A percentile compares a stretch with the other conserved stretches of the same genome.
Evolutionary conservation across 805 yeast species (phyloP).

Genomic region (Ogataea sp.): DNA sequence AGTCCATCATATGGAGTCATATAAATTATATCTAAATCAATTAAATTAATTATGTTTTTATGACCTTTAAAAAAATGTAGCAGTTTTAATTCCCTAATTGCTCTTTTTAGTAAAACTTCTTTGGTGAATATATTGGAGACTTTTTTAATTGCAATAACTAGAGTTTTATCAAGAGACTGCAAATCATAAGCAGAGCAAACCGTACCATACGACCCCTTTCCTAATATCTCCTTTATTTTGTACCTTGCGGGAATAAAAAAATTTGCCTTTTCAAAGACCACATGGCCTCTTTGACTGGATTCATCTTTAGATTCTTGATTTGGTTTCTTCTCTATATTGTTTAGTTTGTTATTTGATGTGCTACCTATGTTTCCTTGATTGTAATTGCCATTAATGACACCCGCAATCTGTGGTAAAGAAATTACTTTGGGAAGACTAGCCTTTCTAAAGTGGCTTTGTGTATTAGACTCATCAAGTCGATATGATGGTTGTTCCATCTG

Average conservation of each 20-base stretch:
- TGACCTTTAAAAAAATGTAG: constrained; percentile 84
- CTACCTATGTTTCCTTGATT: too few species aligned
- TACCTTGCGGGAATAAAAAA: constrained; percentile 61
- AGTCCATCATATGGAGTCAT: constrained; percentile 72
- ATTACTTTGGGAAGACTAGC: too few species aligned
- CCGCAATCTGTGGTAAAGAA: too few species aligned
- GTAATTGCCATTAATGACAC: too few species aligned
- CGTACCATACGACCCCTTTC: constrained; percentile 82
- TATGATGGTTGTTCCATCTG: too few species aligned
- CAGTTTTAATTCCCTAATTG: constrained; percentile 73
- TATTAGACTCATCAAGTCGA: too few species aligned
- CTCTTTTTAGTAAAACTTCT: constrained; percentile 65
- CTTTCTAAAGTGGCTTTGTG: too few species aligned
- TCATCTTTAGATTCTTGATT: too few species aligned
- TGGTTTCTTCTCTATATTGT: too few species aligned
- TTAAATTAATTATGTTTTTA: constrained; percentile 64
- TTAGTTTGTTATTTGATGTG: too few species aligned
- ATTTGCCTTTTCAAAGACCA: constrained; percentile 42
- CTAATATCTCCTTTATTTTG: constrained; percentile 49
- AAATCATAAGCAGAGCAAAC: constrained; percentile 69
- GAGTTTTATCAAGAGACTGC: constrained; percentile 26
- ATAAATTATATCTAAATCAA: constrained; percentile 67
- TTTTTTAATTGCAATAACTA: constrained; percentile 68
- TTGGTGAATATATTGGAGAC: constrained; percentile 62
- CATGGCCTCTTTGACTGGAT: too few species aligned